Conservation (phyloP, 305 asterid genomes). For the Ajuga reptans region DNA sequence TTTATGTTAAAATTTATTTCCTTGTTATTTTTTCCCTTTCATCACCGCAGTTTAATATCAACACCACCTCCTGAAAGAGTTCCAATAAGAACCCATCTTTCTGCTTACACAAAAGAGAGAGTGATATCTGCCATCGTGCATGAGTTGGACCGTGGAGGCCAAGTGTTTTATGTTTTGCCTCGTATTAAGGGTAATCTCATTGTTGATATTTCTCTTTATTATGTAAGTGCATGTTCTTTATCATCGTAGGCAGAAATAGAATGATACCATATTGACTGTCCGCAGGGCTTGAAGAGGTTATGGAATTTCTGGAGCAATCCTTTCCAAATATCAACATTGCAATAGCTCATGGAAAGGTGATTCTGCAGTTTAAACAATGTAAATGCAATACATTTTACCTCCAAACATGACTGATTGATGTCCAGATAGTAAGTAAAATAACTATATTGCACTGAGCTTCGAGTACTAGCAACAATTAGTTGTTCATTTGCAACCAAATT, state of each 20-base stretch:
- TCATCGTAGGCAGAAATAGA: slow-evolving; percentile 22
- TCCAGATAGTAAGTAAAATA: background rate
- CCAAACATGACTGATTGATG: slow-evolving; percentile 1
- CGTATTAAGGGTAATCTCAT: slow-evolving; percentile 72
- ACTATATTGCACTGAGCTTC: background rate
- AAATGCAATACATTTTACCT: background rate
- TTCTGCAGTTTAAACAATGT: slow-evolving; percentile 11
- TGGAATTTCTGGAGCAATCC: slow-evolving; percentile 63
- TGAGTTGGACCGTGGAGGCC: slow-evolving; percentile 93
- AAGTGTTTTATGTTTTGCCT: slow-evolving; percentile 88
- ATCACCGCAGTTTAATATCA: slow-evolving; percentile 63
- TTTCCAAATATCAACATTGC: slow-evolving; percentile 80
- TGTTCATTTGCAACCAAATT: too few relatives aligned
- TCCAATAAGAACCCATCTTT: slow-evolving; percentile 87
- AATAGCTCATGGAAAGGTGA: slow-evolving; percentile 96
- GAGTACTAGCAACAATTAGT: background rate
- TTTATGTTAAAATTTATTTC: background rate
- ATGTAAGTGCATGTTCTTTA: slow-evolving; percentile 4
- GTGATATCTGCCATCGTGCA: slow-evolving; percentile 69
- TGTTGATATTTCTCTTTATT: slow-evolving; percentile 14
- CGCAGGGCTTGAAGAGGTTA: slow-evolving; percentile 88
- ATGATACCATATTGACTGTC: slow-evolving; percentile 22
- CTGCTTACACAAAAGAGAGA: slow-evolving; percentile 59
- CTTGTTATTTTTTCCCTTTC: slow-evolving; percentile 19
- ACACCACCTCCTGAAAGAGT: slow-evolving; percentile 99